A percentile compares a stretch with the other conserved stretches of the same genome.
phyloP scores from a whole-genome alignment of 495 filamentous ascomycete genomes.

The Neurospora hispaniola region DNA sequence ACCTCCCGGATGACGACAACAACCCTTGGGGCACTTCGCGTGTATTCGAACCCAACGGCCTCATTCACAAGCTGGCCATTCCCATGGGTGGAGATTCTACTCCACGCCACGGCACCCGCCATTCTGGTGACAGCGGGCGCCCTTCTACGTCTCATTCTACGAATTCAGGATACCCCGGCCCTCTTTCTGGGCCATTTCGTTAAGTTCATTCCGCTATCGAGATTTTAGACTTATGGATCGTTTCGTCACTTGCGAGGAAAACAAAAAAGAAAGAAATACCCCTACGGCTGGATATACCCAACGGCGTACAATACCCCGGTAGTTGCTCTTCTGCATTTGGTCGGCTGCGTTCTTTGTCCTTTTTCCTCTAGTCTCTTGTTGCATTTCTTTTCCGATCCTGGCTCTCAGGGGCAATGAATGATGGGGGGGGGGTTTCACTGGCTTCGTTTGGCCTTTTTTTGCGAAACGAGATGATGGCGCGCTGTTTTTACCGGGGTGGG shows the following conservation, averaged over 20 bases:
- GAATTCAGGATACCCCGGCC: constrained; percentile 85
- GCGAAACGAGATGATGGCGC: background rate
- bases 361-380: background rate
- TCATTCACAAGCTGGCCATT: constrained; percentile 53
- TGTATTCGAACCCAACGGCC: constrained; percentile 46
- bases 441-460: background rate
- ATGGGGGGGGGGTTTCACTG: background rate
- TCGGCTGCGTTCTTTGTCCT: constrained; percentile 28
- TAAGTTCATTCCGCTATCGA: constrained; percentile 43
- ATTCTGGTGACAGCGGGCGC: constrained; percentile 81
- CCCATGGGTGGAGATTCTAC: constrained; percentile 67
- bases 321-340: constrained; percentile 50
- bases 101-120: constrained; percentile 67
- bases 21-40: constrained; percentile 51
- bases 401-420: background rate
- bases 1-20: constrained; percentile 74
- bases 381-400: background rate
- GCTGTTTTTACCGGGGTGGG: background rate
- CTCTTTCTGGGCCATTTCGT: constrained; percentile 69
- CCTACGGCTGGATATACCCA: constrained; percentile 48
- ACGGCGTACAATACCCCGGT: constrained; percentile 41
- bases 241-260: constrained; percentile 18
- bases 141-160: constrained; percentile 89
- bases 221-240: constrained; percentile 25
- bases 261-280: constrained; percentile 29